phyloP scores from a whole-genome alignment of 495 filamentous ascomycete species.

The Ascobolus immersus region DNA sequence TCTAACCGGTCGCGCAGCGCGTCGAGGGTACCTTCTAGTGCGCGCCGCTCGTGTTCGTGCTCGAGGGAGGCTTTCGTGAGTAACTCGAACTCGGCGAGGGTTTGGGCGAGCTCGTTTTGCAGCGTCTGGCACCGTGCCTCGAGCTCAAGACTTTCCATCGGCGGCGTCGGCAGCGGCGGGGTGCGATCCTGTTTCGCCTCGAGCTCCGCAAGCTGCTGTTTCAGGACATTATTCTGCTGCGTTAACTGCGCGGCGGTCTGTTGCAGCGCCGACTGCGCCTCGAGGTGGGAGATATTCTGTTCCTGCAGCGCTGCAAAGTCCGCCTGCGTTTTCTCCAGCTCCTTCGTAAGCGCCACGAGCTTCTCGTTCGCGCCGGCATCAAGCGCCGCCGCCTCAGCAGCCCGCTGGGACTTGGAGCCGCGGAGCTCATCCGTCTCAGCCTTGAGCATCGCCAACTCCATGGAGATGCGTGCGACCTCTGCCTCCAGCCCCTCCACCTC shows the following conservation, averaged over 20 bases:
- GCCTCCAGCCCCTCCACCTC: slow-evolving; percentile 27
- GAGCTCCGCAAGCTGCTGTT: slow-evolving; percentile 31
- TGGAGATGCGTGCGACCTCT: slow-evolving; percentile 64
- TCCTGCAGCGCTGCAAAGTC: slow-evolving; percentile 8
- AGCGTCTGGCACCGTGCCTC: slow-evolving; percentile 34
- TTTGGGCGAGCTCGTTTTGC: slow-evolving; percentile 56
- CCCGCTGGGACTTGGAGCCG: slow-evolving; percentile 49
- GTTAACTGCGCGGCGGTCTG: slow-evolving; percentile 41
- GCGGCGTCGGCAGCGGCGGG: slow-evolving; percentile 6
- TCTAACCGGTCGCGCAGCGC: slow-evolving; percentile 43
- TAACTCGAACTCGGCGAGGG: slow-evolving; percentile 59
- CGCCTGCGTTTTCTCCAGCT: too few relatives aligned
- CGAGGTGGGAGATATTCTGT: slow-evolving; percentile 12
- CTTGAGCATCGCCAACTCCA: slow-evolving; percentile 71
- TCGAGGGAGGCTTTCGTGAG: slow-evolving; percentile 68
- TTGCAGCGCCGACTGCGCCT: slow-evolving; percentile 31
- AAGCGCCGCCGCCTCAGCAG: slow-evolving; percentile 39
- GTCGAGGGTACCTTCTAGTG: slow-evolving; percentile 49
- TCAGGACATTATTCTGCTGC: slow-evolving; percentile 30
- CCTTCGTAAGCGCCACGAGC: too few relatives aligned
- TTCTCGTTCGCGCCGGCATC: slow-evolving; percentile 10
- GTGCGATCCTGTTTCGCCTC: slow-evolving; percentile 20
- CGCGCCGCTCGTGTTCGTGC: slow-evolving; percentile 61
- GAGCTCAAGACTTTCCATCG: slow-evolving; percentile 25
- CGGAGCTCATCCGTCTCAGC: slow-evolving; percentile 91